These are phyloP conservation scores for Geotrichum citri-aurantii DNA, from an alignment of 1,139 yeast species.

Conservation along the genomic window DNA sequence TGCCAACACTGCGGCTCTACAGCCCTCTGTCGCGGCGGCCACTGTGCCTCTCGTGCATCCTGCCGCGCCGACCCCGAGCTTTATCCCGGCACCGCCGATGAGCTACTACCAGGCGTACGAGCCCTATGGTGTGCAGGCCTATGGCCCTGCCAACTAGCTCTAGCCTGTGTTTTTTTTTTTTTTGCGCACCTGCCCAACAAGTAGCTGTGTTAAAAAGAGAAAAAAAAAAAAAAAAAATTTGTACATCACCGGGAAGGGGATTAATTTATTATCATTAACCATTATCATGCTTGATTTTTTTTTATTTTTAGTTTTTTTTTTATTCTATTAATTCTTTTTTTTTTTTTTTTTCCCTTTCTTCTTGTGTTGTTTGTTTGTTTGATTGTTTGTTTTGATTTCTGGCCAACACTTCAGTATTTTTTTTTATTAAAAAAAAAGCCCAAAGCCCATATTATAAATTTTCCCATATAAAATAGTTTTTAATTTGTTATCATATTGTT, in stretches of 20 bases:
- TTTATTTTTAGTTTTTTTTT: not conserved
- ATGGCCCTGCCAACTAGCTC: not conserved
- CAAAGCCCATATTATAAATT: no score
- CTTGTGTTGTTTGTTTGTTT: not conserved
- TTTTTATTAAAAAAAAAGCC: no score
- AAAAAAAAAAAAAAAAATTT: no score
- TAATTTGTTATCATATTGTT: not conserved
- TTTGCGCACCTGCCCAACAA: not conserved
- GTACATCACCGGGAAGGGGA: constrained; percentile 3
- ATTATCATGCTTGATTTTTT: not conserved
- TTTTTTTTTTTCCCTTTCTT: not conserved
- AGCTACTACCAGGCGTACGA: constrained; percentile 3
- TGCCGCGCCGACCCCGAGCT: not conserved
- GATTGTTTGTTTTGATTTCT: not conserved
- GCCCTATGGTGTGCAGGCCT: constrained; percentile 2
- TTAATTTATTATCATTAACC: constrained; percentile 7
- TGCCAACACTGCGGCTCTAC: constrained; percentile 33
- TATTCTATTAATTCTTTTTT: not conserved
- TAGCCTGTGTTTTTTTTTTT: no score
- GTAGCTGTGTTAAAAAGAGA: not conserved
- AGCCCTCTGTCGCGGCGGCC: constrained; percentile 5
- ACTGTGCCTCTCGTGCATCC: constrained; percentile 6
- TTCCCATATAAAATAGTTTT: not conserved
- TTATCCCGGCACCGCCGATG: not conserved
- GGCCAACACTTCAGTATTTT: not conserved